phyloP scores from a whole-genome alignment of 305 asterid species.

The Fraxinus angustifolia region DNA sequence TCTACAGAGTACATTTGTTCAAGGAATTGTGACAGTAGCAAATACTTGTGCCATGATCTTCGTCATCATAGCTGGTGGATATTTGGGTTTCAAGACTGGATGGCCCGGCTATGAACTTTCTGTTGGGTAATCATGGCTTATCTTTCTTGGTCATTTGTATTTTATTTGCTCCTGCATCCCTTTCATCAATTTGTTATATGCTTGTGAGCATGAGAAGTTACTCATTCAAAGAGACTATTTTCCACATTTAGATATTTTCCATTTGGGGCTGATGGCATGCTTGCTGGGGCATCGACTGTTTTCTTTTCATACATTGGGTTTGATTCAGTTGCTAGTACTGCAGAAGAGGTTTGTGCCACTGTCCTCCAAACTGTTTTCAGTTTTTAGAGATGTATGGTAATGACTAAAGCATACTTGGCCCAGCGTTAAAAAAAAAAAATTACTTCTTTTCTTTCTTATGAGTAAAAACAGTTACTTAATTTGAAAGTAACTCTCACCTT shows the following conservation, averaged over 20 bases:
- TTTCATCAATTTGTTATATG: constrained; percentile 8
- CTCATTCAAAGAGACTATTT: background rate
- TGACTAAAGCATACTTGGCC: background rate
- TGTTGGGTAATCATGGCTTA: constrained; percentile 49
- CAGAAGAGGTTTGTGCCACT: constrained; percentile 67
- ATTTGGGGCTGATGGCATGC: constrained; percentile 88
- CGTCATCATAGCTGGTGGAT: constrained; percentile 87
- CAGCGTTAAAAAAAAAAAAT: background rate
- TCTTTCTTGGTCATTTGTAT: constrained; percentile 14
- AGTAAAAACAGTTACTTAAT: background rate
- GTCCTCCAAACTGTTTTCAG: background rate
- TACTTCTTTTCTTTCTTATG: background rate
- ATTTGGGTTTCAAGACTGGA: constrained; percentile 83
- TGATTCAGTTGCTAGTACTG: constrained; percentile 94
- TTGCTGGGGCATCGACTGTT: constrained; percentile 95
- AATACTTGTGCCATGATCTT: constrained; percentile 87
- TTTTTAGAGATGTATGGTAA: background rate
- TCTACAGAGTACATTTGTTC: constrained; percentile 77
- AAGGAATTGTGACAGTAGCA: constrained; percentile 75
- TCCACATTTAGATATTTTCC: constrained; percentile 60
- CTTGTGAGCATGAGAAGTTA: background rate
- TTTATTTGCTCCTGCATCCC: background rate
- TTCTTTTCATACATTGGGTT: constrained; percentile 89
- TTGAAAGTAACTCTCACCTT: background rate
- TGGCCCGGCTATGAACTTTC: constrained; percentile 93